These are phyloP conservation scores for Cryptosporidium muris DNA, from an alignment of 169 alveolate genomes.

Conservation along the genomic window DNA sequence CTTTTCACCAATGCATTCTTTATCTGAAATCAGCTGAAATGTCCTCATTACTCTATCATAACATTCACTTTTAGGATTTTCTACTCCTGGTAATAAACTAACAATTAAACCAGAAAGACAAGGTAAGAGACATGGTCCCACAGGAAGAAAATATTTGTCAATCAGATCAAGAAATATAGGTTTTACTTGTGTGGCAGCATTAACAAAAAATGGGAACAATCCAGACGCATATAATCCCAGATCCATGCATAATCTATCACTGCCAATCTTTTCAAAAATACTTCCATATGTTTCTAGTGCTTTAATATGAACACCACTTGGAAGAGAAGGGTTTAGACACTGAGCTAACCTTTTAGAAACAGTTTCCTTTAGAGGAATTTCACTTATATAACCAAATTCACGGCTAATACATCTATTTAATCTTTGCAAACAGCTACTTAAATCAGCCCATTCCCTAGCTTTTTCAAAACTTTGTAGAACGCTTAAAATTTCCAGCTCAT, in stretches of 20 bases:
- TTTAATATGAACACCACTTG: conserved; percentile 90
- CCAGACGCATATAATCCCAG: conserved; percentile 90
- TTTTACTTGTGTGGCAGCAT: conserved; percentile 86
- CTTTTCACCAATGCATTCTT: conserved; percentile 81
- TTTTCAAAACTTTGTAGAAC: conserved; percentile 86
- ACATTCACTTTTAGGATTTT: conserved; percentile 81
- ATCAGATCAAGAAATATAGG: conserved; percentile 86
- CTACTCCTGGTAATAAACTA: conserved; percentile 85
- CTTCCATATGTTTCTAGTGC: conserved; percentile 89
- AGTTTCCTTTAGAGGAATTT: conserved; percentile 83
- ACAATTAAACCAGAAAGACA: conserved; percentile 83
- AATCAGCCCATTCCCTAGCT: conserved; percentile 93
- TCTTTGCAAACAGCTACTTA: conserved; percentile 86
- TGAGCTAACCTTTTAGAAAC: conserved; percentile 90
- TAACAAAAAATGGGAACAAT: conserved; percentile 88
- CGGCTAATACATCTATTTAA: conserved; percentile 82
- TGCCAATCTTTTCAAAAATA: conserved; percentile 85
- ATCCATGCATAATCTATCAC: conserved; percentile 83
- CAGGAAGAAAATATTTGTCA: conserved; percentile 83
- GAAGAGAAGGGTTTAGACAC: conserved; percentile 90
- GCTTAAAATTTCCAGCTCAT: conserved; percentile 76
- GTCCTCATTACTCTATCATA: conserved; percentile 75
- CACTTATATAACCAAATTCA: conserved; percentile 74
- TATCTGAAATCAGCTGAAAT: conserved; percentile 76
- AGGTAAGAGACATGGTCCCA: conserved; percentile 82